Evolutionary conservation across 805 yeast genomes (phyloP).

Genomic region (Blastobotrys mokoenaii): DNA sequence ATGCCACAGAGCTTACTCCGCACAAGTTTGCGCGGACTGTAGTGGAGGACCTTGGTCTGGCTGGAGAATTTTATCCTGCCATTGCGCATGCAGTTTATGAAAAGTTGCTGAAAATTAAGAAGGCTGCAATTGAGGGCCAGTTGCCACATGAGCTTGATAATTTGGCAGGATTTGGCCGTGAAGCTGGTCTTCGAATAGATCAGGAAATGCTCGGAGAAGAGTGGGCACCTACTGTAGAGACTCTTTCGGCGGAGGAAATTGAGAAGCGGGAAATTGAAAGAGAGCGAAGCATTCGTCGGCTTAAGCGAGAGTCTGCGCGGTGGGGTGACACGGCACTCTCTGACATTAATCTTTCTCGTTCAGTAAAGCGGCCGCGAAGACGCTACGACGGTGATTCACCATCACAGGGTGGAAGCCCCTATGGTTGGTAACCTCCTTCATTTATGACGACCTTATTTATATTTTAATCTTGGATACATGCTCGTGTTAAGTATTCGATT

Average conservation of each 20-base stretch:
- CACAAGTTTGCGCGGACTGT: slow-evolving; percentile 76
- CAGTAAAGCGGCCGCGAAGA: too few species aligned
- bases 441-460: neutral
- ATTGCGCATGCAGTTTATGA: slow-evolving; percentile 85
- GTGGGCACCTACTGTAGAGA: slow-evolving; percentile 87
- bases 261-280: slow-evolving; percentile 93
- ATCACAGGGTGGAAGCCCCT: too few species aligned
- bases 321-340: slow-evolving; percentile 39
- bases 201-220: slow-evolving; percentile 66
- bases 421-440: neutral
- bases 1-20: slow-evolving; percentile 48
- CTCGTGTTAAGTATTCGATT: too few species aligned
- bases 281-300: slow-evolving; percentile 81
- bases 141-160: slow-evolving; percentile 44
- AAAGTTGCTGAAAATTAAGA: slow-evolving; percentile 61
- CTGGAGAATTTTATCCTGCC: slow-evolving; percentile 82
- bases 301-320: slow-evolving; percentile 84
- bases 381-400: too few species aligned
- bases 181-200: slow-evolving; percentile 64
- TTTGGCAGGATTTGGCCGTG: slow-evolving; percentile 52
- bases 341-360: too few species aligned
- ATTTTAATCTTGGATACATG: too few species aligned
- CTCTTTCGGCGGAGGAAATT: slow-evolving; percentile 82
- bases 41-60: slow-evolving; percentile 75
- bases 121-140: slow-evolving; percentile 71